Evolutionary conservation across 1,139 yeast species (phyloP).

Genomic region (Eremothecium cymbalariae): DNA sequence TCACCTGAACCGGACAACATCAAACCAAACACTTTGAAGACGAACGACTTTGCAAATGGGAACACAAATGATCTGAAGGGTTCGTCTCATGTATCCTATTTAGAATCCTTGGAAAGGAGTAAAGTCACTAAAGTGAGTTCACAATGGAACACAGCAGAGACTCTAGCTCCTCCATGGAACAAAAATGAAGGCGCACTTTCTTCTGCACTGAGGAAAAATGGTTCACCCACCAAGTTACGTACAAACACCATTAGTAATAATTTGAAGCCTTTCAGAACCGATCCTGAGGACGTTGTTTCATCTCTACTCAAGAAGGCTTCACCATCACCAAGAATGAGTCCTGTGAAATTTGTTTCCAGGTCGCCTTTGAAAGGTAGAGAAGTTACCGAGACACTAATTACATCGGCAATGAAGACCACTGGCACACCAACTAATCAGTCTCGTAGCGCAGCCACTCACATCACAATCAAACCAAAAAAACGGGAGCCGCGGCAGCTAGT

Average conservation of each 20-base stretch:
- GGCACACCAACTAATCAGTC: conserved; percentile 4
- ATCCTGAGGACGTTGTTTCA: background rate
- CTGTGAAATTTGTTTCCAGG: too few species aligned
- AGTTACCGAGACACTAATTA: conserved; percentile 11
- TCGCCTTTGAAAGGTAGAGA: background rate
- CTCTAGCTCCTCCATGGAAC: too few species aligned
- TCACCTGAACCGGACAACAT: too few species aligned
- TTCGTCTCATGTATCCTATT: conserved; percentile 4
- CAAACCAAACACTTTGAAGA: too few species aligned
- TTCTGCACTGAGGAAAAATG: background rate
- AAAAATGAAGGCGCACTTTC: background rate
- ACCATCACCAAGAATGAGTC: background rate
- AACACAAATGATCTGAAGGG: too few species aligned
- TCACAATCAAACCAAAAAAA: conserved; percentile 19
- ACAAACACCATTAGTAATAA: background rate
- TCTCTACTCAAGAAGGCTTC: background rate
- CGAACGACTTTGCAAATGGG: too few species aligned
- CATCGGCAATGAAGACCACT: conserved; percentile 20
- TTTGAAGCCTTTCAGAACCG: background rate
- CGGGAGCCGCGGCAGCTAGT: conserved; percentile 11
- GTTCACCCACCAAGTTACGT: background rate
- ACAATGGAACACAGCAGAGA: too few species aligned
- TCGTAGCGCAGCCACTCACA: conserved; percentile 7
- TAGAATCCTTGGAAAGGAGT: conserved; percentile 5
- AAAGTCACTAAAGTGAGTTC: conserved; percentile 6